Conservation (phyloP, 495 filamentous ascomycete species). For the Saxispiralis lemnorum region DNA sequence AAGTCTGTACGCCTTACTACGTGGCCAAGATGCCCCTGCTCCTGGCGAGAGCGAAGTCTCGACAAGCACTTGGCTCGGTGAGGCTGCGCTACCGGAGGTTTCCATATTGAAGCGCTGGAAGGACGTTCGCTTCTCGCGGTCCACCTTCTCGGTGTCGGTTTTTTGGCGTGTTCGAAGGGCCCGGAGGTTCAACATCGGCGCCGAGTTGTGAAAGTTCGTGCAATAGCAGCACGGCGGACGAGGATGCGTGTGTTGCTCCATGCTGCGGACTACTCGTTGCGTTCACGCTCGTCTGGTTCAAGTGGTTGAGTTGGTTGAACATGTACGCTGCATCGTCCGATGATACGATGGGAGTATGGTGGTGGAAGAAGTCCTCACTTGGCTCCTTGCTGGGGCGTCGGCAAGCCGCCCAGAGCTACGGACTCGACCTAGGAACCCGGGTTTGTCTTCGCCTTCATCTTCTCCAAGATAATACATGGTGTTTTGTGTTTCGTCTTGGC, state of each 20-base stretch:
- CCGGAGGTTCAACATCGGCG: background rate
- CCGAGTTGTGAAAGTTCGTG: background rate
- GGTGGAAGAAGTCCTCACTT: background rate
- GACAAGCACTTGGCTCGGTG: no score
- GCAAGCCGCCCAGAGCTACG: conserved; percentile 5
- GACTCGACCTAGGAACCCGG: conserved; percentile 1
- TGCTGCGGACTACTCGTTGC: background rate
- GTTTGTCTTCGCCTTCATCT: background rate
- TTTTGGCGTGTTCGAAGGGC: conserved; percentile 5
- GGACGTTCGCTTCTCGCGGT: background rate
- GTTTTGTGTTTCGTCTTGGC: background rate
- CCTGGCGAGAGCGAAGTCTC: no score
- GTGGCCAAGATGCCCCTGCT: no score
- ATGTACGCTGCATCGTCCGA: conserved; percentile 10
- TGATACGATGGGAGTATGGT: conserved; percentile 4
- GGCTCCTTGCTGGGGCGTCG: conserved; percentile 1
- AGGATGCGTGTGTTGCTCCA: background rate
- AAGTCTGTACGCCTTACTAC: no score
- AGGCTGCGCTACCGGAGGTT: no score
- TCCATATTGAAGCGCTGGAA: no score
- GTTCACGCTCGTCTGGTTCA: background rate
- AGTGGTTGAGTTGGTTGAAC: conserved; percentile 5
- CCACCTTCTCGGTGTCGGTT: background rate
- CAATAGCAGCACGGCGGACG: background rate
- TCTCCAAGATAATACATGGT: background rate